Base-by-base conservation (phyloP, 208 protist species). In the Trypanosomatidae sp. region DNA sequence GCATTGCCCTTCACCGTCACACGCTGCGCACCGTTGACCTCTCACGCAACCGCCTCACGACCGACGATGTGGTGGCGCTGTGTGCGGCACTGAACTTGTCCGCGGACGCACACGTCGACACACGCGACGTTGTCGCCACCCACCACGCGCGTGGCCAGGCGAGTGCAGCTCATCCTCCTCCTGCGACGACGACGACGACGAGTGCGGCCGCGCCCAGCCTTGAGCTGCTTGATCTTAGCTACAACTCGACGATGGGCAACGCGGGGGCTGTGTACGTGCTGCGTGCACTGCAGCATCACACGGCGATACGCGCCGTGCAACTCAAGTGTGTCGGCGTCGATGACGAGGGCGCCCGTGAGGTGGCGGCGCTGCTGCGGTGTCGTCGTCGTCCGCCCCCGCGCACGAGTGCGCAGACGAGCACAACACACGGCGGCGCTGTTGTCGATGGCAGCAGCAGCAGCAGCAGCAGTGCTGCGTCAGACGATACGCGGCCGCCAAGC, bases 181-280 rank as follows among this genome's bases (percentile, higher is more conserved):
- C n/a, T n/a, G 37, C 21, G 0, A 21, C 16, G 16, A 7, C 7
- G 25, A 22, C 4, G 25, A n/a, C n/a, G n/a, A n/a, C n/a, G n/a
- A n/a, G n/a, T n/a, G n/a, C n/a, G n/a, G n/a, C n/a, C n/a, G n/a
- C 37, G 15, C 52, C 62, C 4, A 47, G 41, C n/a, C 48, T 93
- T 30, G 71, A 88, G 51, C 43, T 89, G 26, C 43, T 93, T 23
- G 76, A 89, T 47, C 56, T 93, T n/a, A 93, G 84, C 48, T 93
- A 88, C 51, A 93, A 93, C 58, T 44, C 57, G 7, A 43, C 49
- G 13, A 49, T 93, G 4, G 76, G 79, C 22, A 88, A 93, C 55
- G 43, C 32, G 19, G 84, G 79, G 4, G 76, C 61, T 4, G 7
- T 77, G n/a, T 53, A 77, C 42, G 48, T 88, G 6, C 51, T 89